Percentiles rank a stretch among this genome's conserved stretches.
These are phyloP conservation scores for Eucalyptus sp. DNA, from an alignment of 345 rosid species.

Conservation along the genomic window DNA sequence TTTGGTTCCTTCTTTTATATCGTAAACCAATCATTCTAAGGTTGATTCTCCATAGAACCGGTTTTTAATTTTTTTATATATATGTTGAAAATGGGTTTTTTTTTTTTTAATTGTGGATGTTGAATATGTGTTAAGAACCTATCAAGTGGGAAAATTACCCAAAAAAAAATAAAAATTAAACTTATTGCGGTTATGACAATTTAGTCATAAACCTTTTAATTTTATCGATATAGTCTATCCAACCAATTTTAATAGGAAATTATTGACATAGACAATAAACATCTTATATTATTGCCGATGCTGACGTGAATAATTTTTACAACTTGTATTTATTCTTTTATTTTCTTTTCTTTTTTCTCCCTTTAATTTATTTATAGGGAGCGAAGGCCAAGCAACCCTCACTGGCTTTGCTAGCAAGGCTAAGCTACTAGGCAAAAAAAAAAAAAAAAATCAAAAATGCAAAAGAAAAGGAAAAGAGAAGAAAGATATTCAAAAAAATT, in stretches of 20 bases:
- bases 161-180: no score
- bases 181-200: rapidly evolving
- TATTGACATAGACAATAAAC: rapidly evolving
- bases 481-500: no score
- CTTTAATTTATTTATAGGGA: no score
- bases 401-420: no score
- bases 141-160: not conserved
- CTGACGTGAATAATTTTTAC: no score
- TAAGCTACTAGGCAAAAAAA: no score
- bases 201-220: no score
- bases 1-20: not conserved
- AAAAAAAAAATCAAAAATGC: rapidly evolving
- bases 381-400: not conserved
- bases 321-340: no score
- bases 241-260: no score
- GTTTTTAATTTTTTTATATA: not conserved
- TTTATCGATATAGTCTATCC: no score
- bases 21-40: rapidly evolving
- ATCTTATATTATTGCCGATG: rapidly evolving
- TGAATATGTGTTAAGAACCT: not conserved
- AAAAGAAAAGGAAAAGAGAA: no score
- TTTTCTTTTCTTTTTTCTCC: no score
- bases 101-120: not conserved
- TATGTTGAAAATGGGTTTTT: not conserved
- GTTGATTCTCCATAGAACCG: not conserved